phyloP scores from a whole-genome alignment of 2,329 filamentous ascomycete species.

The Neonectria punicea region DNA sequence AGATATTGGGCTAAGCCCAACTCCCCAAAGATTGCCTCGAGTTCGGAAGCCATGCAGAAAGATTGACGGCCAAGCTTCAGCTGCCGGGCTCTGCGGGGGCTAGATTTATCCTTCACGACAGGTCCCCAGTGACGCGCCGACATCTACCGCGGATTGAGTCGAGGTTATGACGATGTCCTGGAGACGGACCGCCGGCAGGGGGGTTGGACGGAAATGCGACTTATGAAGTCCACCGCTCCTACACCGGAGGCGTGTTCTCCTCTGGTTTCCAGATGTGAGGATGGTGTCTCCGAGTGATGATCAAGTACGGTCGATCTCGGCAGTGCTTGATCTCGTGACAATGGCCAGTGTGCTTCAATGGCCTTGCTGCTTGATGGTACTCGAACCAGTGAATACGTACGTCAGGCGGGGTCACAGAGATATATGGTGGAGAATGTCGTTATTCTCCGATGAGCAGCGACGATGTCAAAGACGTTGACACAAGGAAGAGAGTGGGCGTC shows the following conservation, averaged over 20 bases:
- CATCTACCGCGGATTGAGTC: conserved; percentile 8
- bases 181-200: not conserved
- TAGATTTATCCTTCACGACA: conserved; percentile 25
- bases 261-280: no score
- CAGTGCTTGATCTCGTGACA: not conserved
- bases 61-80: conserved; percentile 27
- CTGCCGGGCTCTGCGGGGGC: conserved; percentile 22
- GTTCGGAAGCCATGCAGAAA: conserved; percentile 62
- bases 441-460: not conserved
- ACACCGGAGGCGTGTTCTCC: no score
- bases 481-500: not conserved
- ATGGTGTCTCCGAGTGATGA: no score
- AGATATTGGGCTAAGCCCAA: conserved; percentile 84
- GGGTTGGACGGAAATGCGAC: no score
- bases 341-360: not conserved
- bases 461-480: not conserved
- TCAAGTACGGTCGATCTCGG: no score
- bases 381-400: conserved; percentile 22
- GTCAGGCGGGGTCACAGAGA: conserved; percentile 14
- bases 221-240: no score
- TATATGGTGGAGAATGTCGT: conserved; percentile 3
- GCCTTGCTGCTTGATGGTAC: conserved; percentile 15
- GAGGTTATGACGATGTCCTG: not conserved
- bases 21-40: conserved; percentile 75
- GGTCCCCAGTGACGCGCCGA: conserved; percentile 6